Percentiles rank a stretch among this genome's conserved stretches.
phyloP scores from a whole-genome alignment of 176 grass and related monocot genomes.

The Juncus inflexus region DNA sequence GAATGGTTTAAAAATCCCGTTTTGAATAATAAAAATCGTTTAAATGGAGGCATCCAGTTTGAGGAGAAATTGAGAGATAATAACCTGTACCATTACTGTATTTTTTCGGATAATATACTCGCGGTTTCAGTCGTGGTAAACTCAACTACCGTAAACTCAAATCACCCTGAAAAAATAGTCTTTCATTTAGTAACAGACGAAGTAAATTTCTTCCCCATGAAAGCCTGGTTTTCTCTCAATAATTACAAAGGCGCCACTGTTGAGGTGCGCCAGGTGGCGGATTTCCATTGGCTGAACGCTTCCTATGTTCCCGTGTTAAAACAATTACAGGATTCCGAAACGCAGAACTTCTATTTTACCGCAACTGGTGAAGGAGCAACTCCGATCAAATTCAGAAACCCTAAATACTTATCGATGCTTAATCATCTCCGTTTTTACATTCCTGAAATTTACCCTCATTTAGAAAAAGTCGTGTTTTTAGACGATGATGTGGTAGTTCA shows the following conservation, averaged over 20 bases:
- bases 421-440: conserved; percentile 98
- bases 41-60: conserved; percentile 41
- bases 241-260: conserved; percentile 70
- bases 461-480: conserved; percentile 89
- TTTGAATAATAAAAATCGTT: conserved; percentile 56
- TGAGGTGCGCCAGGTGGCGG: conserved; percentile 86
- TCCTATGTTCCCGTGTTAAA: conserved; percentile 94
- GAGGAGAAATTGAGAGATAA: conserved; percentile 69
- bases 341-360: conserved; percentile 96
- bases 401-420: conserved; percentile 96
- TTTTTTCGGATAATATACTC: conserved; percentile 97
- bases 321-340: conserved; percentile 85
- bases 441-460: conserved; percentile 86
- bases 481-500: conserved; percentile 93
- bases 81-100: conserved; percentile 76
- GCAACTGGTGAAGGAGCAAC: conserved; percentile 56
- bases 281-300: conserved; percentile 90
- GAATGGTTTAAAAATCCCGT: conserved; percentile 75
- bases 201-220: conserved; percentile 91
- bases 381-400: conserved; percentile 96
- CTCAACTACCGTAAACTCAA: conserved; percentile 76
- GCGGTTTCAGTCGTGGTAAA: conserved; percentile 85
- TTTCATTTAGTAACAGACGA: conserved; percentile 97
- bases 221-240: conserved; percentile 86
- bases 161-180: conserved; percentile 65